A percentile compares a stretch with the other conserved stretches of the same genome.
phyloP scores from a whole-genome alignment of 495 filamentous ascomycete genomes.

The Hypoxylon perforatum region DNA sequence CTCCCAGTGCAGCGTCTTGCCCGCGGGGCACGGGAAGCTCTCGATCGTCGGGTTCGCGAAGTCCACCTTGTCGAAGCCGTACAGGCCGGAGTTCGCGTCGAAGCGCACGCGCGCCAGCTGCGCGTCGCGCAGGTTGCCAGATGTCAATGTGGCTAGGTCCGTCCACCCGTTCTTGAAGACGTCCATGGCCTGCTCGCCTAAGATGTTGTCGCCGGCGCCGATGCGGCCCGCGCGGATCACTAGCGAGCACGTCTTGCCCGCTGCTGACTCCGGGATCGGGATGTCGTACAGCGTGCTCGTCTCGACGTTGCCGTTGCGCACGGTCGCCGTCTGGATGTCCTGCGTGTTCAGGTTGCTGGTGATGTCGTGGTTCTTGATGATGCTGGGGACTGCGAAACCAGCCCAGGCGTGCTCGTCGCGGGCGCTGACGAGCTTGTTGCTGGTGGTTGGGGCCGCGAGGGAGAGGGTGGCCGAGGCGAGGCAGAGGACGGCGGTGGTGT shows the following conservation, averaged over 20 bases:
- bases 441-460: slow-evolving; percentile 37
- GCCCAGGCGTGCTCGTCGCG: slow-evolving; percentile 11
- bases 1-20: slow-evolving; percentile 38
- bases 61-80: slow-evolving; percentile 32
- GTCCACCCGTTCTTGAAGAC: slow-evolving; percentile 40
- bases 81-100: slow-evolving; percentile 28
- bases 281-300: slow-evolving; percentile 45
- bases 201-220: slow-evolving; percentile 18
- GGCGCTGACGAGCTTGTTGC: not conserved
- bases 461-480: slow-evolving; percentile 42
- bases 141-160: slow-evolving; percentile 27
- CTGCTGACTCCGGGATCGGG: slow-evolving; percentile 33
- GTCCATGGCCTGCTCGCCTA: slow-evolving; percentile 23
- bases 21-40: slow-evolving; percentile 39
- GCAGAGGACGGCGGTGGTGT: slow-evolving; percentile 33
- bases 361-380: slow-evolving; percentile 41
- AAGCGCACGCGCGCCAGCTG: slow-evolving; percentile 34
- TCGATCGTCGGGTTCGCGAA: slow-evolving; percentile 30
- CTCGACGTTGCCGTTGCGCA: slow-evolving; percentile 29
- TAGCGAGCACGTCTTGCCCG: slow-evolving; percentile 39
- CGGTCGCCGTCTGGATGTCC: slow-evolving; percentile 3
- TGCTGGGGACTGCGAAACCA: slow-evolving; percentile 37
- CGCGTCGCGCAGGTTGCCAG: slow-evolving; percentile 37
- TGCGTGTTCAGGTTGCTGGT: slow-evolving; percentile 26
- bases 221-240: slow-evolving; percentile 23